phyloP scores from a whole-genome alignment of 805 yeast genomes.

The Barnettozyma populi region DNA sequence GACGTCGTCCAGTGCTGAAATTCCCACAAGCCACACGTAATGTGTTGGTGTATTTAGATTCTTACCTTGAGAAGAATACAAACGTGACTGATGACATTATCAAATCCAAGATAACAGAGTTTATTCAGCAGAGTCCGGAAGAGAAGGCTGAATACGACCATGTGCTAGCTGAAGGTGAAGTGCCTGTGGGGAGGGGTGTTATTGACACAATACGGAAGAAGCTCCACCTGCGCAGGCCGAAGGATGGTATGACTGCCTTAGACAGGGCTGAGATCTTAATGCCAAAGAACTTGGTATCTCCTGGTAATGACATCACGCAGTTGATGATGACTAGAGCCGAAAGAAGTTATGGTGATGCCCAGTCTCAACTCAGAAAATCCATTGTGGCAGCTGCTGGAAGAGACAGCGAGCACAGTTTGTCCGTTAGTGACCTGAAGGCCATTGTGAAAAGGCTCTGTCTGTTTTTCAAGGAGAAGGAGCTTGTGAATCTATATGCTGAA shows the following conservation, averaged over 20 bases:
- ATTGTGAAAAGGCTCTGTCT: not conserved
- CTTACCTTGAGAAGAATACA: not conserved
- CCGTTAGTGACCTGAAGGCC: not conserved
- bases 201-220: conserved; percentile 2
- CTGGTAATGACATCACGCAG: not conserved
- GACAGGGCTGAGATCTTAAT: not conserved
- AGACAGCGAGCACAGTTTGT: not conserved
- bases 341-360: not conserved
- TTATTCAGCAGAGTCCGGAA: not conserved
- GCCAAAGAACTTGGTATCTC: conserved; percentile 1
- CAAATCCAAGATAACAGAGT: not conserved
- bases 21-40: conserved; percentile 3
- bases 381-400: not conserved
- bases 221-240: not conserved
- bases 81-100: not conserved
- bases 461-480: conserved; percentile 2
- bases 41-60: not conserved
- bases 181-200: not conserved
- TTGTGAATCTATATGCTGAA: not conserved
- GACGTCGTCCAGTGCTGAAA: conserved; percentile 1
- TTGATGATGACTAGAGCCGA: not conserved
- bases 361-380: not conserved
- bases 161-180: not conserved
- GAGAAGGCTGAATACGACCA: conserved; percentile 1
- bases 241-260: not conserved